Evolutionary conservation across 2,329 filamentous ascomycete species (phyloP), one percentile per base, ranked within the genome.

Genomic region (Clonostachys chloroleuca): DNA sequence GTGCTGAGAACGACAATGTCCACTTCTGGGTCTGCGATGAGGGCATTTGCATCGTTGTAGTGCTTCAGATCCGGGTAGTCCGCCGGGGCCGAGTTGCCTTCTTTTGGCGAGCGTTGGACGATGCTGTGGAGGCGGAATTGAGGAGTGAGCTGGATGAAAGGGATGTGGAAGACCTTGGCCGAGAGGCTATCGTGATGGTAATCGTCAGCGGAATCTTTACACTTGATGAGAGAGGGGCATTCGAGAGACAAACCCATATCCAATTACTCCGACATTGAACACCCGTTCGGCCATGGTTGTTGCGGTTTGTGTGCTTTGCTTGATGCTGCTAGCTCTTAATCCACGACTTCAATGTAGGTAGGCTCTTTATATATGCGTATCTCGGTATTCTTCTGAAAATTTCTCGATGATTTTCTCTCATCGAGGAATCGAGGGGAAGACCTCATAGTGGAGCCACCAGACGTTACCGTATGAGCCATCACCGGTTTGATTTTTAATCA

Each of bases 151-250:
- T 72, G 69, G 66, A 94, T 78, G 67, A 91, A 87, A 52, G 88
- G 89, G 60, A 92, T 90, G 66, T 94, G 88, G 69, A 92, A 94
- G 68, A 87, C 75, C 62, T 91, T 92, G 66, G 89, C 88, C 2
- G 78, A 81, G 45, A 78, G 59, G 62, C 78, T 80, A 30, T 30
- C 24, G 7, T 24, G 20, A 24, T 24, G 48, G 10, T 12, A 33
- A 40, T 12, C 20, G 51, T 51, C 17, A 52, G 56, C 56, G 40
- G 52, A 34, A 49, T 10, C 24, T 10, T 30, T 30, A 10, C 24
- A 30, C 3, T 10, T 1, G 9, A 30, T 30, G 24, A 30, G 20
- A 24, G 5, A 24, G 20, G n/a, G 9, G 24, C 24, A 10, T 30
- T 30, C 24, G 3, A 10, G 3, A 39, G 13, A 51, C 68, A 59